Evolutionary conservation across 1,284 basidiomycete genomes (phyloP).

Genomic region (Heterobasidion annosum): DNA sequence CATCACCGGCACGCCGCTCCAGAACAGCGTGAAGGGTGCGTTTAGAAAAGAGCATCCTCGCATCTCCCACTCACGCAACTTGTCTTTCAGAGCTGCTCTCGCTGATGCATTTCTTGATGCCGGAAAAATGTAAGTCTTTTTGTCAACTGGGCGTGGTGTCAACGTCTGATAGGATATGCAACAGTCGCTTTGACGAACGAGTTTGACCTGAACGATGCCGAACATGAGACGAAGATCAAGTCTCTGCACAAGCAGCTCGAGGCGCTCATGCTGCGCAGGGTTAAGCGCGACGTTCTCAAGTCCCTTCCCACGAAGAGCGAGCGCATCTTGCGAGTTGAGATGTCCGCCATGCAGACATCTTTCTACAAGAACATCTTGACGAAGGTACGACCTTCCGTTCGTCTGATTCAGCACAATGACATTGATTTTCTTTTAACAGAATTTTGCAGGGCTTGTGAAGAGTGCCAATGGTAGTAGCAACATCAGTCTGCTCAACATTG

Average conservation of each 20-base stretch:
- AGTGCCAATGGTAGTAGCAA: slow-evolving; percentile 76
- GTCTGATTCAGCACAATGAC: neutral
- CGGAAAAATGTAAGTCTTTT: slow-evolving; percentile 83
- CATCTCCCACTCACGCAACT: slow-evolving; percentile 4
- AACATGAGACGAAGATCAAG: slow-evolving; percentile 93
- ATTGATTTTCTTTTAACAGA: slow-evolving; percentile 35
- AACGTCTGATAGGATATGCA: neutral
- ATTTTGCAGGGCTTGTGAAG: slow-evolving; percentile 89
- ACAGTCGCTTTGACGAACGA: slow-evolving; percentile 81
- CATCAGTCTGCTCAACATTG: slow-evolving; percentile 92
- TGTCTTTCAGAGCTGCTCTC: slow-evolving; percentile 77
- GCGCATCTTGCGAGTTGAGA: slow-evolving; percentile 95
- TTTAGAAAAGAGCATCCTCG: neutral
- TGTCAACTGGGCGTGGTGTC: neutral
- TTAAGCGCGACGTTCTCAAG: slow-evolving; percentile 98
- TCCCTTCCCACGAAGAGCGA: slow-evolving; percentile 97
- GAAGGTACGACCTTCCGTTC: slow-evolving; percentile 42
- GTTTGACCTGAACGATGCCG: slow-evolving; percentile 88
- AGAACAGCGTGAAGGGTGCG: slow-evolving; percentile 96
- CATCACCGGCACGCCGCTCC: slow-evolving; percentile 96
- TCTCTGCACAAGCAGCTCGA: slow-evolving; percentile 92
- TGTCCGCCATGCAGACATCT: slow-evolving; percentile 95
- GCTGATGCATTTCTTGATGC: slow-evolving; percentile 98
- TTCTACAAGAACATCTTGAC: slow-evolving; percentile 99
- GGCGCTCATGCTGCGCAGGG: slow-evolving; percentile 88